Base-by-base conservation (phyloP, 164 flowering plant genomes). In the Annona cherimola region DNA sequence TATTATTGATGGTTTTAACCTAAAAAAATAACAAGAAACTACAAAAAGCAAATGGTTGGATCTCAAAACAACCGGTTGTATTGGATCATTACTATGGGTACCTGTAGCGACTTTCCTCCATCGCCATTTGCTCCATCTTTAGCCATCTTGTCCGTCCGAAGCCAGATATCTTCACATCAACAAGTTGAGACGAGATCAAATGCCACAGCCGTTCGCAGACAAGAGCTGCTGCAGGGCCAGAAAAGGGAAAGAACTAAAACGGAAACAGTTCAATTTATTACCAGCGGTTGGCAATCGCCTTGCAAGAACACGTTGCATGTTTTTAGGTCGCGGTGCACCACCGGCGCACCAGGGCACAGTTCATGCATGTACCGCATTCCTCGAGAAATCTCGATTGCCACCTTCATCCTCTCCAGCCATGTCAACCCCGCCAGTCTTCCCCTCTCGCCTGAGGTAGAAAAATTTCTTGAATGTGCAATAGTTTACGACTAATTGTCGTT, bases 301-400 rank as follows among this genome's bases (percentile, higher is more conserved):
- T 76, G 46, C 45, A 82, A 74, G 57, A 69, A 73, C 67, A 84
- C 71, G 57, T 77, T 77, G 70, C 63, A 59, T 18, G 79, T 76
- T 41, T 65, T 71, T 60, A 82, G 46, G 4, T 76, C 67, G 11
- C 84, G 80, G 63, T 84, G 87, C 5, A 63, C 76, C 61, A 84
- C 55, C 1, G 85, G 82, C 39, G 83, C 85, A 59, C 75, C 66
- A 42, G 84, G 84, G 45, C 84, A 82, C 61, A 82, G 81, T 75
- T 81, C 84, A n/a, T 84, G 85, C 83, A 84, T 76, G 62, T 84
- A 84, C 54, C 84, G 76, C 19, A 82, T 3, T n/a, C 71, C 82
- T 35, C 68, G 66, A 69, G 77, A 77, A 7, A 75, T 67, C 46
- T 63, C 84, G 4, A 78, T 71, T 0, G 85, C 85, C 42, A 84